Base-by-base conservation (phyloP, 2,329 filamentous ascomycete species). In the Venturia nashicola region DNA sequence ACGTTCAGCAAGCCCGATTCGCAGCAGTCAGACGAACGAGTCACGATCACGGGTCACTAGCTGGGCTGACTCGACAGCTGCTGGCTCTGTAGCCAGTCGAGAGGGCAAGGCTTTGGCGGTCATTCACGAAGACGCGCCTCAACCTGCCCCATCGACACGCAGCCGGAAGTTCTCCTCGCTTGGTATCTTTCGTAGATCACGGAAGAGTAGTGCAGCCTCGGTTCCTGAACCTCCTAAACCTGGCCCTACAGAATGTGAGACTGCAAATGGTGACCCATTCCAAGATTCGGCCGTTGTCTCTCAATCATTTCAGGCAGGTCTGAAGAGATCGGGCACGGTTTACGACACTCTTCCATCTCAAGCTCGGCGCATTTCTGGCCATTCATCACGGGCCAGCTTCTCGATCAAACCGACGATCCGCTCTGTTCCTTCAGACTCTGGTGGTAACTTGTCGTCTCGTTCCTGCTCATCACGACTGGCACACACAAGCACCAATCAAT, bases 11-110 rank as follows among this genome's bases (percentile, higher is more conserved):
- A 86, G 84, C 66, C 68, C 84, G 5, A 81, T 59, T 2, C 54
- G 81, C 65, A 85, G 79, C 65, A 67, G 81, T 2, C 68, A 67
- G 27, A 79, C 75, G 62, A 76, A 77, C 6, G 72, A 83, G 46
- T 80, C 84, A 23, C 82, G 77, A 67, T 88, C 85, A n/a, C 77
- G 87, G 27, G 83, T 89, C 61, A 89, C 87, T 1, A 91, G 87
- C 71, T 90, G 88, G 88, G 82, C 82, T 5, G 83, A 85, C 66
- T 88, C 87, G 0, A 83, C 82, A 1, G 78, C 79, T 1, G 80
- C 80, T 64, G 84, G 82, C 2, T 80, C 82, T 2, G 39, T 44
- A 7, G 27, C 12, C n/a, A 60, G 59, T 42, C 36, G 39, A 42
- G 59, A 60, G 5, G 27, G 59, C 34, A 42, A 60, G n/a, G 20